Evolutionary conservation across 805 yeast genomes (phyloP).

Genomic region (Ogataea minuta): DNA sequence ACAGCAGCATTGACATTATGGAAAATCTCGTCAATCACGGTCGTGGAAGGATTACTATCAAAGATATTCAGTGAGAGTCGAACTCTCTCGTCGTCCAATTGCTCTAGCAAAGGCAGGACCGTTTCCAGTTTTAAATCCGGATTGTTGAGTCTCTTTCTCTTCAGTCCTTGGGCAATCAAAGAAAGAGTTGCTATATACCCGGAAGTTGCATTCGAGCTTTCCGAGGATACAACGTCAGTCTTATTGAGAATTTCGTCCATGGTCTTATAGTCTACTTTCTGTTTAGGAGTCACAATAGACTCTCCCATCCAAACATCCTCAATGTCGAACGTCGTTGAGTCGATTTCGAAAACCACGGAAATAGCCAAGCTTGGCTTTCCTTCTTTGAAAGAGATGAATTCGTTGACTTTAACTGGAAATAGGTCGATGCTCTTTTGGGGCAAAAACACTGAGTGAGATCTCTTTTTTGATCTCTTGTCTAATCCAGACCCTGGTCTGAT

Average conservation of each 20-base stretch:
- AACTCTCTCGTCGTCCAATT: conserved; percentile 81
- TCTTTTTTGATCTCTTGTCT: conserved; percentile 86
- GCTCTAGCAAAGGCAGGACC: conserved; percentile 66
- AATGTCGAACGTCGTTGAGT: conserved; percentile 66
- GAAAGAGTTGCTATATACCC: conserved; percentile 59
- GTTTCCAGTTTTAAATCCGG: conserved; percentile 46
- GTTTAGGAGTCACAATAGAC: conserved; percentile 63
- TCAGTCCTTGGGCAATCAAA: conserved; percentile 64
- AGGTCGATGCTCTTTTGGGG: conserved; percentile 72
- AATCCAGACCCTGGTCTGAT: conserved; percentile 70
- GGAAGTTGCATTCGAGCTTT: conserved; percentile 56
- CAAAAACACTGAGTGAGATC: conserved; percentile 84
- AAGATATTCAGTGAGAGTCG: conserved; percentile 71
- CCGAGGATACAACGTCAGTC: conserved; percentile 17
- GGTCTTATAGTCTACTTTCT: conserved; percentile 50
- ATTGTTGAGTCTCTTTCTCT: conserved; percentile 62
- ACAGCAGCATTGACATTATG: conserved; percentile 81
- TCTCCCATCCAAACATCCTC: conserved; percentile 77
- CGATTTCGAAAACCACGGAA: conserved; percentile 78
- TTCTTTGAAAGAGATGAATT: conserved; percentile 58
- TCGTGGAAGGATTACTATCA: conserved; percentile 53
- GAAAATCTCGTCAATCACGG: conserved; percentile 69
- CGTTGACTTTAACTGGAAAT: conserved; percentile 64
- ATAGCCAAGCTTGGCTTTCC: conserved; percentile 63
- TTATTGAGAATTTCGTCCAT: conserved; percentile 50